A percentile compares a stretch with the other conserved stretches of the same genome.
phyloP scores from a whole-genome alignment of 139 green algal genomes.

The Chlamydomonas sphaeroides region DNA sequence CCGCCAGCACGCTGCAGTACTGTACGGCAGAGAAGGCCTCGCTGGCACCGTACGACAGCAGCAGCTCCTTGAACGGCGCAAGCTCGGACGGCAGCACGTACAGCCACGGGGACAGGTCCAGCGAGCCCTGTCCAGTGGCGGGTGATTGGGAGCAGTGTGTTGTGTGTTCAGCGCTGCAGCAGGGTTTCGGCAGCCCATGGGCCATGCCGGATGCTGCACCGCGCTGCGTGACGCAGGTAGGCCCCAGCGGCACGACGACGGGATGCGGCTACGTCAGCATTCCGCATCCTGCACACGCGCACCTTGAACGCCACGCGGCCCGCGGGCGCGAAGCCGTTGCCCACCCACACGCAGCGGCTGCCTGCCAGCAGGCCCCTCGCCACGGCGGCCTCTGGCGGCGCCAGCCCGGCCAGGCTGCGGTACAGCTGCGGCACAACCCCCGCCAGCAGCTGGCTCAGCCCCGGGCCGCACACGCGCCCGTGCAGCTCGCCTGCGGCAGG shows the following conservation, averaged over 20 bases:
- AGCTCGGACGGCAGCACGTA: conserved; percentile 78
- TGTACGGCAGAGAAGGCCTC: conserved; percentile 69
- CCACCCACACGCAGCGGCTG: conserved; percentile 74
- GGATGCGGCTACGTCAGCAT: no score
- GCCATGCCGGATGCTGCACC: no score
- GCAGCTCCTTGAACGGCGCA: conserved; percentile 73
- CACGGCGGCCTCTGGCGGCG: conserved; percentile 55
- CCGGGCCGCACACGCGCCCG: conserved; percentile 32
- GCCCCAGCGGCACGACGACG: no score
- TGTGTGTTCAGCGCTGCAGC: no score
- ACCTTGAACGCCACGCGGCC: conserved; percentile 69
- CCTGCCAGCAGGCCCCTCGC: conserved; percentile 59
- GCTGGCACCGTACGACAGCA: conserved; percentile 68
- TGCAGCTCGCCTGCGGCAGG: conserved; percentile 49
- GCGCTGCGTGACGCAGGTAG: no score
- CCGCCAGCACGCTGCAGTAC: conserved; percentile 64
- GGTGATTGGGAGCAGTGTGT: background rate
- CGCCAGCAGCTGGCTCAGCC: conserved; percentile 59
- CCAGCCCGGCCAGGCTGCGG: conserved; percentile 47
- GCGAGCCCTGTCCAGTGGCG: conserved; percentile 51
- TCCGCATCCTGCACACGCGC: no score
- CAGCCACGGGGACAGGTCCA: conserved; percentile 78
- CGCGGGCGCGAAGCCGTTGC: conserved; percentile 71
- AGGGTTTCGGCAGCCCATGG: no score
- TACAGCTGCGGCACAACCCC: conserved; percentile 72